Evolutionary conservation across 2,329 filamentous ascomycete genomes (phyloP), one percentile per base, ranked within the genome.

Genomic region (Paecilomyces sp.): DNA sequence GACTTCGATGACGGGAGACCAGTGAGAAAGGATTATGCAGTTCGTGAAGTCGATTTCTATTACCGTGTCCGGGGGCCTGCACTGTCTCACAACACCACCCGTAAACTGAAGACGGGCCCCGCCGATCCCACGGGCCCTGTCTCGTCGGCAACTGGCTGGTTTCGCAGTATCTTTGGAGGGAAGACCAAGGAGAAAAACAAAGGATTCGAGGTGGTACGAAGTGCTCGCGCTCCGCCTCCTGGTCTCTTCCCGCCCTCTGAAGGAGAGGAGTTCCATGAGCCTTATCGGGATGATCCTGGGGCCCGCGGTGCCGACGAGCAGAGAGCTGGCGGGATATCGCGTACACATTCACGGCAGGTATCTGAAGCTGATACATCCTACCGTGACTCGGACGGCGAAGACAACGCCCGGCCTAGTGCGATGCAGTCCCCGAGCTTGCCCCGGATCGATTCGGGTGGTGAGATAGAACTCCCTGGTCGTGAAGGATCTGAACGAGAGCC

Each of bases 121-220:
- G 92, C 92, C 8, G 93, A 99, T 77, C 94, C 94, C 0, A 96
- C 92, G 41, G 91, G 92, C 0, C 91, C 92, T 0, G 90, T 96
- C 22, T 89, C 91, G 1, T 93, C 90, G 7, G 93, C 94, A 0
- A 89, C 90, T 0, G 91, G 91, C 3, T 99, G 93, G 92, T 85
- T 97, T 73, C 88, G 90, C 66, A 84, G 82, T 57, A 71, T 96
- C 5, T 84, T 96, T 60, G 88, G 87, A 12, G 89, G 88, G 15
- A 96, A 95, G 77, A 91, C 87, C 6, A 97, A 96, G 71, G 93
- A 97, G 65, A 96, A 95, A 75, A 88, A 88, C 65, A 97, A 97
- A 75, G 94, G 94, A 0, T 99, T 99, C 66, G 94, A 97, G 73
- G 94, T 99, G 4, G 93, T 99, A 15, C 82, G 94, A 68, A 97